These are phyloP conservation scores for Nitzschia inconspicua DNA, from an alignment of 108 stramenopile species.

Conservation along the genomic window DNA sequence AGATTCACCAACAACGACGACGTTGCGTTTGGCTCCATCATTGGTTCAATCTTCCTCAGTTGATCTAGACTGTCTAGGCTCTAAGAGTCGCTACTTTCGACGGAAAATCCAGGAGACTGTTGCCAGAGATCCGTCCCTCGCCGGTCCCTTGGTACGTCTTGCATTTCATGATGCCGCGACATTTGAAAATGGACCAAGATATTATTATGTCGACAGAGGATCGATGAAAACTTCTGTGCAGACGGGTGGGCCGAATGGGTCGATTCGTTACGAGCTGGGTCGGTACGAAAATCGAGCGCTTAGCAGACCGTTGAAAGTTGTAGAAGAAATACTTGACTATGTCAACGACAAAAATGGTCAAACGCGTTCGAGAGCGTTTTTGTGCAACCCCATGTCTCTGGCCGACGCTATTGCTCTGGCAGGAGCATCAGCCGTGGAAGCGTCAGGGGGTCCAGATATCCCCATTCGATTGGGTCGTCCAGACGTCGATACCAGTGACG, in stretches of 20 bases:
- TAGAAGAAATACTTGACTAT: slow-evolving; percentile 20
- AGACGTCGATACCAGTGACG: slow-evolving; percentile 37
- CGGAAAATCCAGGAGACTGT: no score
- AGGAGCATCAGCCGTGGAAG: slow-evolving; percentile 47
- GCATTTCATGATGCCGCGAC: slow-evolving; percentile 69
- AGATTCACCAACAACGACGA: no score
- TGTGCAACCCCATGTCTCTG: slow-evolving; percentile 32
- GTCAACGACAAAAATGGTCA: not conserved
- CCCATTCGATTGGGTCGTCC: slow-evolving; percentile 34
- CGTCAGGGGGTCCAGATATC: slow-evolving; percentile 43
- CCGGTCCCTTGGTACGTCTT: slow-evolving; percentile 42
- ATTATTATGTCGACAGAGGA: not conserved
- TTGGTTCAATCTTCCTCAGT: no score
- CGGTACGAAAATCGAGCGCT: slow-evolving; percentile 57
- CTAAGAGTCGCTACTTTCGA: no score
- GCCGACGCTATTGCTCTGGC: slow-evolving; percentile 61
- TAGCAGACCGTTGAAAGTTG: slow-evolving; percentile 35
- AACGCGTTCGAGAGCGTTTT: no score
- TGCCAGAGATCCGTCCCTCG: slow-evolving; percentile 24
- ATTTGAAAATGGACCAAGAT: slow-evolving; percentile 12
- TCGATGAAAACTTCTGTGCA: not conserved
- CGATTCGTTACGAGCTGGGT: slow-evolving; percentile 55
- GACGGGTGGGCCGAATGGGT: slow-evolving; percentile 53
- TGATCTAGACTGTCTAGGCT: no score
- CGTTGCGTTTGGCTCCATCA: no score